Evolutionary conservation across 1,284 basidiomycete genomes (phyloP).

Genomic region (Cryptococcus jaspeensis): DNA sequence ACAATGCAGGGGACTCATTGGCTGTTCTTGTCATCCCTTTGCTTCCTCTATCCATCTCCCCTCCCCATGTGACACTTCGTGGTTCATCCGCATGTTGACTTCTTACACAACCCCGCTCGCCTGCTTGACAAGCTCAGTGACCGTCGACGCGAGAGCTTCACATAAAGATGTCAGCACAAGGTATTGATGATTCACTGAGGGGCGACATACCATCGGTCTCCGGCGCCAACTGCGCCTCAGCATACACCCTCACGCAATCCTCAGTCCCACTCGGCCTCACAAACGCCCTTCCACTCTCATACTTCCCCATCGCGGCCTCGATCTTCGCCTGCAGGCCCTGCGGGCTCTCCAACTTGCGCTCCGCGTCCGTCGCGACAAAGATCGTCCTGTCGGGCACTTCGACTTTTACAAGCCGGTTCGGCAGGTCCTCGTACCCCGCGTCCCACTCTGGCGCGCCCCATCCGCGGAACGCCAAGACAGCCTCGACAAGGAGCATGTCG

Average conservation of each 20-base stretch:
- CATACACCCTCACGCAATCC: slow-evolving; percentile 97
- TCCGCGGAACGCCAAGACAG: slow-evolving; percentile 81
- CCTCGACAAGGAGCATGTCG: slow-evolving; percentile 94
- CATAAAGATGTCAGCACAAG: neutral
- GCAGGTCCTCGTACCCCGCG: slow-evolving; percentile 86
- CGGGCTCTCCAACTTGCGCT: slow-evolving; percentile 80
- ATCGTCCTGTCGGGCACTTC: slow-evolving; percentile 76
- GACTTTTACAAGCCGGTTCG: slow-evolving; percentile 96
- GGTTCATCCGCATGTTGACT: neutral
- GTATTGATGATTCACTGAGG: neutral
- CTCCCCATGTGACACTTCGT: neutral
- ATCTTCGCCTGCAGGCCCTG: slow-evolving; percentile 79
- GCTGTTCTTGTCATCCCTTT: neutral
- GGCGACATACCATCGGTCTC: slow-evolving; percentile 74
- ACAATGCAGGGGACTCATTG: neutral
- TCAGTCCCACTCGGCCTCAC: slow-evolving; percentile 97
- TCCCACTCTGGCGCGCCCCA: slow-evolving; percentile 91
- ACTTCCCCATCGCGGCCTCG: slow-evolving; percentile 76
- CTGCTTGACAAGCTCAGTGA: slow-evolving; percentile 37
- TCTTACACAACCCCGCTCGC: slow-evolving; percentile 19
- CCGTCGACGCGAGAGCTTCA: slow-evolving; percentile 30
- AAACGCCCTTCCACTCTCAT: slow-evolving; percentile 84
- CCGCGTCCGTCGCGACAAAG: slow-evolving; percentile 93
- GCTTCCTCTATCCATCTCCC: slow-evolving; percentile 2
- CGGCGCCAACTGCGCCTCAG: slow-evolving; percentile 73